Conservation (phyloP, 2,329 filamentous ascomycete species). For the Fusarium annulatum region DNA sequence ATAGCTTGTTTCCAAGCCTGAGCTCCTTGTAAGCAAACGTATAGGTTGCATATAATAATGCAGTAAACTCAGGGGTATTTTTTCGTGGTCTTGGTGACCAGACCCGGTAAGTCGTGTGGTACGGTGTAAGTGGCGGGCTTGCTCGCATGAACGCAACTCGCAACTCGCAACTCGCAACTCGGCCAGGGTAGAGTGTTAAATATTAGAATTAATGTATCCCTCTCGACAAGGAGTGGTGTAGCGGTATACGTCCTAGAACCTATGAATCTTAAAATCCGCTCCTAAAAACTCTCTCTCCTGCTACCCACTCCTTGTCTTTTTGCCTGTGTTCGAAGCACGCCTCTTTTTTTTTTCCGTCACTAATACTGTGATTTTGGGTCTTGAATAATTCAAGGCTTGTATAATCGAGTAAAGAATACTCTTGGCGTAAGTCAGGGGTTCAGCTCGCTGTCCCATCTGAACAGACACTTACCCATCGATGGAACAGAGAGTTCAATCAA, state of each 20-base stretch:
- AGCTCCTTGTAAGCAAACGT: neutral
- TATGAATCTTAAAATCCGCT: slow-evolving; percentile 1
- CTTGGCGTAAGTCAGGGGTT: neutral
- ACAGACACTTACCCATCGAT: no score
- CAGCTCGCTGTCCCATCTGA: neutral
- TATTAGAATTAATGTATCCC: neutral
- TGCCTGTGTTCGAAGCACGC: neutral
- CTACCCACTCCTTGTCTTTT: slow-evolving; percentile 6
- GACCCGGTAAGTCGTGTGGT: neutral
- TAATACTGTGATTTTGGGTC: neutral
- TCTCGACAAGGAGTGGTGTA: slow-evolving; percentile 2
- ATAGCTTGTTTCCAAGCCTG: rapidly evolving
- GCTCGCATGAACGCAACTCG: neutral
- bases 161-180: no score
- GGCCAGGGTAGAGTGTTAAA: neutral
- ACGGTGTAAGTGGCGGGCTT: neutral
- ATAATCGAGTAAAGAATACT: neutral
- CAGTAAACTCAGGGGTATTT: neutral
- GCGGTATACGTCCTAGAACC: slow-evolving; percentile 7
- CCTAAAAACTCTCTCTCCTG: slow-evolving; percentile 14
- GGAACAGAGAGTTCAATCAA: rapidly evolving
- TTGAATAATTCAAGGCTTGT: neutral
- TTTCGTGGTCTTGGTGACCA: neutral
- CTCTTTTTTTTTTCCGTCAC: neutral
- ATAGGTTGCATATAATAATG: rapidly evolving